Evolutionary conservation across 768 basidiomycete species (phyloP).

Genomic region (Phallus indusiatus): DNA sequence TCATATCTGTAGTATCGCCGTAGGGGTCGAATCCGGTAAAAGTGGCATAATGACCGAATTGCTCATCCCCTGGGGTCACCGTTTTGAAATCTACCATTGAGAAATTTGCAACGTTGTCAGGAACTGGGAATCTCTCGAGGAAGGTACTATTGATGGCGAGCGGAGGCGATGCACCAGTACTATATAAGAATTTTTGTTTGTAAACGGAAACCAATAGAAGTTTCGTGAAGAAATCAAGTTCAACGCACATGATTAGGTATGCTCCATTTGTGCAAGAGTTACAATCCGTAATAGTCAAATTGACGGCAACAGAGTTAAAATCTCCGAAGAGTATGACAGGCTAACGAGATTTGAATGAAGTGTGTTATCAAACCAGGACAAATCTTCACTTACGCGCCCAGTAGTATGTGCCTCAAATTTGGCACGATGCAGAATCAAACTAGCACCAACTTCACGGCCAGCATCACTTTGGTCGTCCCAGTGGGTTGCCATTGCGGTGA

Average conservation of each 20-base stretch:
- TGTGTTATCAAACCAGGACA: background rate
- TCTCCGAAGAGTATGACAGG: conserved; percentile 45
- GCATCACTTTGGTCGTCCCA: conserved; percentile 42
- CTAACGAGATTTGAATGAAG: conserved; percentile 4
- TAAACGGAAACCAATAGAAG: conserved; percentile 41
- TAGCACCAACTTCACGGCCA: conserved; percentile 41
- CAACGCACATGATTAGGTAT: background rate
- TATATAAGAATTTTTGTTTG: conserved; percentile 23
- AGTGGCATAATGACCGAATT: conserved; percentile 39
- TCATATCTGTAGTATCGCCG: conserved; percentile 26
- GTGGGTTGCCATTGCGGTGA: conserved; percentile 26
- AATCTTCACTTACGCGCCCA: conserved; percentile 5
- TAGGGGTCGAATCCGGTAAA: conserved; percentile 40
- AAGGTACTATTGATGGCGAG: conserved; percentile 36
- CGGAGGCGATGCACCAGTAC: conserved; percentile 32
- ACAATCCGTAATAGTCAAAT: background rate
- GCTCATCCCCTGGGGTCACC: conserved; percentile 27
- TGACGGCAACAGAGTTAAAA: conserved; percentile 28
- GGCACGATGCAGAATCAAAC: conserved; percentile 39
- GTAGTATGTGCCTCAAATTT: conserved; percentile 37
- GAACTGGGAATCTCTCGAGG: conserved; percentile 29
- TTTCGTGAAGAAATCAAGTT: conserved; percentile 17
- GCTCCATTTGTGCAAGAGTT: conserved; percentile 20
- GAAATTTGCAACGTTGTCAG: conserved; percentile 24
- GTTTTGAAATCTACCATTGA: conserved; percentile 36